Conservation (phyloP, 805 yeast species). For the Tetrapisispora fleetii region DNA sequence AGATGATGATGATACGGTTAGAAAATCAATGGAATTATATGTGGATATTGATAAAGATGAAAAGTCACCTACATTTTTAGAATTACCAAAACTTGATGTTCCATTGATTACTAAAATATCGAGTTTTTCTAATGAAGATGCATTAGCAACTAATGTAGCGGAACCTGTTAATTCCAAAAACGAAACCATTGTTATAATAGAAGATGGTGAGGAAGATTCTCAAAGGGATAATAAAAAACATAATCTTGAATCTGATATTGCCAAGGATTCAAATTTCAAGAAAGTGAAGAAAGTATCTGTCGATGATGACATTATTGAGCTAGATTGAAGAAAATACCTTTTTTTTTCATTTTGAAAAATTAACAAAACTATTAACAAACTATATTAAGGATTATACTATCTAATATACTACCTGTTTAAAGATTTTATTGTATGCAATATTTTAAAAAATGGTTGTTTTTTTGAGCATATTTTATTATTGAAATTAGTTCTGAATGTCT, state of each 20-base stretch:
- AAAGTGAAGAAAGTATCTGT: neutral
- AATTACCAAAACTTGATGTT: constrained; percentile 29
- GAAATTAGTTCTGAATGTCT: neutral
- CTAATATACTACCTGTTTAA: neutral
- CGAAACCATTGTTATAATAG: neutral
- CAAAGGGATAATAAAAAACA: neutral
- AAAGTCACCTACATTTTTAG: constrained; percentile 8
- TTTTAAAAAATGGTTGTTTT: too few relatives aligned
- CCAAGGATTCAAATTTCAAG: neutral
- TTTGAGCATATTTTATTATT: too few relatives aligned
- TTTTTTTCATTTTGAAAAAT: neutral
- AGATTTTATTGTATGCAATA: neutral
- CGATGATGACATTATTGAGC: constrained; percentile 7
- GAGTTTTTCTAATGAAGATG: neutral
- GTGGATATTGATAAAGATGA: constrained; percentile 22
- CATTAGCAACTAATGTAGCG: neutral
- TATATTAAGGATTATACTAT: too few relatives aligned
- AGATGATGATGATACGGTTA: constrained; percentile 15
- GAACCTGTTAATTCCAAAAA: neutral
- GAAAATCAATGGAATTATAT: constrained; percentile 55
- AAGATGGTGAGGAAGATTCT: constrained; percentile 25
- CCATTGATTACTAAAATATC: constrained; percentile 12
- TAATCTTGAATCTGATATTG: neutral
- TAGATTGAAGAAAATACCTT: neutral
- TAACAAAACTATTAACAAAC: too few relatives aligned